A percentile compares a stretch with the other conserved stretches of the same genome.
Conservation (phyloP, 2,329 filamentous ascomycete genomes). For the Monosporascus sp. region DNA sequence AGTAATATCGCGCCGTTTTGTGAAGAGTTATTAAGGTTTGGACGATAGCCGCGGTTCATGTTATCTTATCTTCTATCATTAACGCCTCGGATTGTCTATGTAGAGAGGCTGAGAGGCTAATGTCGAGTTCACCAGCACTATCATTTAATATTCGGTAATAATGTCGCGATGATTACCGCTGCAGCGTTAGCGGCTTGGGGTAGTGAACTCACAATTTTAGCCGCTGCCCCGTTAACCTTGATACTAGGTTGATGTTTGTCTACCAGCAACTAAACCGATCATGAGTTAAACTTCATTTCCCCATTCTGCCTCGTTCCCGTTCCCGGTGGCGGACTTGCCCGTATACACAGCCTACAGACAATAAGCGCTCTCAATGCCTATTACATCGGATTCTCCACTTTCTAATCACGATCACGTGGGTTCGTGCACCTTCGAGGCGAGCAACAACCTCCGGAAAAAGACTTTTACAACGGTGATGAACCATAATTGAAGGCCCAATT, state of each 20-base stretch:
- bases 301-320: background rate
- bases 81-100: background rate
- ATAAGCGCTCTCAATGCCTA: background rate
- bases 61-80: background rate
- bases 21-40: background rate
- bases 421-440: background rate
- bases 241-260: background rate
- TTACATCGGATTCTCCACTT: background rate
- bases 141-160: background rate
- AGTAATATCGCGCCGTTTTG: background rate
- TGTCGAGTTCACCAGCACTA: background rate
- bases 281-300: background rate
- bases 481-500: background rate
- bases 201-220: background rate
- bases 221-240: background rate
- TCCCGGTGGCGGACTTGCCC: background rate
- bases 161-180: background rate
- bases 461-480: background rate
- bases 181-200: background rate
- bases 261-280: background rate
- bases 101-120: background rate
- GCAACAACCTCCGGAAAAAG: background rate
- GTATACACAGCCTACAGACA: background rate
- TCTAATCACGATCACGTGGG: background rate
- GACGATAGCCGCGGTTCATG: background rate